Evolutionary conservation across 495 filamentous ascomycete genomes (phyloP), one percentile per base, ranked within the genome.

Genomic region (Haplographium delicatum): DNA sequence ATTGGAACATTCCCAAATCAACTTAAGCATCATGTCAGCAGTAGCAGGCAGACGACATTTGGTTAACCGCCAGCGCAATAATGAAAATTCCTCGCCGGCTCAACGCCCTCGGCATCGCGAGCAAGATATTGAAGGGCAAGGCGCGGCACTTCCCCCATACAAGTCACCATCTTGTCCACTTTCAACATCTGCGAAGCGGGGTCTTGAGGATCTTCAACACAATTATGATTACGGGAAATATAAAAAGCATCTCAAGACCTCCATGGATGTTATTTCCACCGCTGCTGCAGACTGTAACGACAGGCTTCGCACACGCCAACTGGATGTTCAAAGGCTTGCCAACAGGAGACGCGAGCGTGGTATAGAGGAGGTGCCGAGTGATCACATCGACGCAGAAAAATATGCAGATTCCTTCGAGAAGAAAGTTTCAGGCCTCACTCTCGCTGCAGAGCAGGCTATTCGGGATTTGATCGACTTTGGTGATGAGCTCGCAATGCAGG

Each of bases 101-200:
- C 38, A 30, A 16, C 30, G 47, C 4, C 20, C 45, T 24, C 33
- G 27, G 19, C 43, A 47, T 18, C 44, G 37, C 10, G 18, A 27
- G 7, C 43, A 30, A 16, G 24, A 51, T 4, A 27, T 25, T 27
- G 22, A 40, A 54, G 10, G 50, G 38, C 50, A 44, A 19, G 50
- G 61, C 23, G 60, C 65, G 10, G 60, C 68, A 0, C 65, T 84
- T 7, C 83, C 83, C 3, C 58, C 68, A 6, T 87, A 88, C 63
- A 71, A 86, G 54, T 60, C 75, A 1, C 81, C 75, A 10, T 57
- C 70, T 15, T 73, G 68, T 26, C 73, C 82, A 9, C 75, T 79
- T 44, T 63, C 62, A 39, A 50, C 59, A 4, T 37, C 49, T 2
- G 58, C 60, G 6, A 67, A 61, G 45, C 57, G 56, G 15, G 55